phyloP scores from a whole-genome alignment of 352 stramenopile genomes.

The Pythium vanterpoolii region DNA sequence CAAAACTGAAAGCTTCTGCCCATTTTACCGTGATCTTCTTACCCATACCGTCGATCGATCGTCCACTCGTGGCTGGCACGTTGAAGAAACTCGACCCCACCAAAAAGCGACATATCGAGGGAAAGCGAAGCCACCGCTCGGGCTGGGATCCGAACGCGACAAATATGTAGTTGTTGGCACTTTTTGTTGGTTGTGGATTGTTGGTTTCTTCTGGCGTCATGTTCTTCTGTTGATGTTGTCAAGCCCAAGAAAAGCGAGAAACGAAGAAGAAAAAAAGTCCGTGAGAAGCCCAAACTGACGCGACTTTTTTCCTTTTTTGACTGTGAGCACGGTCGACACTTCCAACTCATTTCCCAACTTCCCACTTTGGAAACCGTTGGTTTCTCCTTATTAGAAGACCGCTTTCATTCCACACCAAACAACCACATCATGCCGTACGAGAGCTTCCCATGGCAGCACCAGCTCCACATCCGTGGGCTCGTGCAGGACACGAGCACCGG shows the following conservation, averaged over 20 bases:
- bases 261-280: not conserved
- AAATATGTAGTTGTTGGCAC: not conserved
- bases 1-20: not conserved
- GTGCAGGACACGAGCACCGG: constrained; percentile 54
- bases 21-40: not conserved
- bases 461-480: constrained; percentile 62
- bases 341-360: constrained; percentile 16
- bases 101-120: constrained; percentile 13
- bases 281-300: not conserved
- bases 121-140: not conserved
- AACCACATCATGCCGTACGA: constrained; percentile 76
- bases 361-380: not conserved
- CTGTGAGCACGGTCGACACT: not conserved
- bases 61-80: not conserved
- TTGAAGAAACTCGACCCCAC: constrained; percentile 6
- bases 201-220: not conserved
- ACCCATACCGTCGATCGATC: not conserved
- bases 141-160: not conserved
- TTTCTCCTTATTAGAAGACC: constrained; percentile 8
- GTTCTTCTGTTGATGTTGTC: not conserved
- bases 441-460: constrained; percentile 58
- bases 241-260: not conserved
- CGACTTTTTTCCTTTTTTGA: not conserved
- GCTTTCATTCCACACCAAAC: not conserved
- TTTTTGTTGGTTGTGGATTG: not conserved